Evolutionary conservation across 345 rosid genomes (phyloP), one percentile per base, ranked within the genome.

Genomic region (Conringia planisiliqua): DNA sequence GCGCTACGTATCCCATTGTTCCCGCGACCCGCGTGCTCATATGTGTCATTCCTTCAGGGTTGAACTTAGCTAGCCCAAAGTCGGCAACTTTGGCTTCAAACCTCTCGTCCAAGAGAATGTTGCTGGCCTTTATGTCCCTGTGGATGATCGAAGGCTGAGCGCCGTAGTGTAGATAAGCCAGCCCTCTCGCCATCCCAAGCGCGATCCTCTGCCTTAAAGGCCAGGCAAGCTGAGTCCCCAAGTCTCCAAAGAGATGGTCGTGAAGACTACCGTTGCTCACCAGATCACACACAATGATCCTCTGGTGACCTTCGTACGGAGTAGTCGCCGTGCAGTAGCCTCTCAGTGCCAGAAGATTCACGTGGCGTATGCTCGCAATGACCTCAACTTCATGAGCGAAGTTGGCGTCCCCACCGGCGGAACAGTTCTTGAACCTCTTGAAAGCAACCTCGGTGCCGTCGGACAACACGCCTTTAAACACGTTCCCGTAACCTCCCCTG

Each of bases 1-100:
- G 98, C 4, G 98, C 98, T 26, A 93, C 96, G 51, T 93, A 93
- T 20, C 98, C 98, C 98, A 88, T 89, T 13, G 98, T 93, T 10
- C 98, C 98, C 0, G 97, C 98, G 3, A 90, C 98, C 73, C 98
- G 71, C 2, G 98, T 93, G 85, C 92, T 93, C 86, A 88, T 48
- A 83, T 90, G 97, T 20, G 98, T 86, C 80, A 85, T 71, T 22
- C 93, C 91, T 68, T 90, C 98, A 0, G 93, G 96, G 2, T 86
- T 83, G 58, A 93, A 88, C 88, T 89, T 90, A 1, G 98, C 98
- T 32, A 93, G 85, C 48, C 98, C 98, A 58, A 93, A 93, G 68
- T 93, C 98, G 0, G 93, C 98, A 56, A 90, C 96, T 72, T 93
- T 90, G 22, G 91, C 79, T 71, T 90, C 98, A 48, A 88, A 89